These are phyloP conservation scores for Candolleomyces efflorescens DNA, from an alignment of 768 basidiomycete species.

Conservation along the genomic window DNA sequence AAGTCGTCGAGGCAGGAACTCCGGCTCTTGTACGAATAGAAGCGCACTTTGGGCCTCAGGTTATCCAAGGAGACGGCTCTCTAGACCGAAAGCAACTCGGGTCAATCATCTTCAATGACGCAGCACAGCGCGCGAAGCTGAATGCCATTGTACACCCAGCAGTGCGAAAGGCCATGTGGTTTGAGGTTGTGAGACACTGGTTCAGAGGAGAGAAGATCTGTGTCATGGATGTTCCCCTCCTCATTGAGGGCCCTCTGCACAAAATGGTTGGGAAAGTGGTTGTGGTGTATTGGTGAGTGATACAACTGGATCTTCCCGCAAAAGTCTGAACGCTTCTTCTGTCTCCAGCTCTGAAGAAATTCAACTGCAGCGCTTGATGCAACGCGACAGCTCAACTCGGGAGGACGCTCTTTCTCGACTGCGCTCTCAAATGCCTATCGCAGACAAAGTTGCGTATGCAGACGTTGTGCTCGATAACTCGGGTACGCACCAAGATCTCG, in stretches of 20 bases:
- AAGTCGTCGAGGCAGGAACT: slow-evolving; percentile 83
- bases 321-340: background rate
- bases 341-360: slow-evolving; percentile 66
- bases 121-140: slow-evolving; percentile 61
- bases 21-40: slow-evolving; percentile 65
- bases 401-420: slow-evolving; percentile 73
- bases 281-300: slow-evolving; percentile 85
- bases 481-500: slow-evolving; percentile 64
- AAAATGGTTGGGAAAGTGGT: slow-evolving; percentile 78
- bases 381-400: slow-evolving; percentile 61
- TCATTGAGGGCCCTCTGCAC: slow-evolving; percentile 88
- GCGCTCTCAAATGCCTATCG: slow-evolving; percentile 74
- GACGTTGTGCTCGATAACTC: slow-evolving; percentile 89
- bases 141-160: slow-evolving; percentile 91
- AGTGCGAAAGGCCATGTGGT: slow-evolving; percentile 74
- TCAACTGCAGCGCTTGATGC: slow-evolving; percentile 80
- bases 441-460: slow-evolving; percentile 78
- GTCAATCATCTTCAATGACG: slow-evolving; percentile 78
- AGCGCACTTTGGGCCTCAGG: slow-evolving; percentile 61
- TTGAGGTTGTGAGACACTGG: slow-evolving; percentile 68
- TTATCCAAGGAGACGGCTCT: slow-evolving; percentile 64
- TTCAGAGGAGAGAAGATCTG: slow-evolving; percentile 71
- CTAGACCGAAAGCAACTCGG: slow-evolving; percentile 86
- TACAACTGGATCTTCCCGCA: background rate
- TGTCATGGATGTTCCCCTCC: slow-evolving; percentile 85